Evolutionary conservation across 2,329 filamentous ascomycete species (phyloP).

Genomic region (Monilinia laxa): DNA sequence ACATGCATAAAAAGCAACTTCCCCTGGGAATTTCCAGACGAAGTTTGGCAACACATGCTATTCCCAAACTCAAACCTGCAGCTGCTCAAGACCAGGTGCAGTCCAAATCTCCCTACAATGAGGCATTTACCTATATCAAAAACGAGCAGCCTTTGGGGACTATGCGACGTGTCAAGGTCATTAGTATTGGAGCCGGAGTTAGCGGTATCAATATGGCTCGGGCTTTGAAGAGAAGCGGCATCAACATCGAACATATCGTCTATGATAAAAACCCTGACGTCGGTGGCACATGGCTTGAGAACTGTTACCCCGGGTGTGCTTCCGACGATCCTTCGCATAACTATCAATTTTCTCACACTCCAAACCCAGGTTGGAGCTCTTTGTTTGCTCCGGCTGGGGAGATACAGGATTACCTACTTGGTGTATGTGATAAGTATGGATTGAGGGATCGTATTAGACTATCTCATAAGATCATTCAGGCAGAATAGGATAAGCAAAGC

Average conservation of each 20-base stretch:
- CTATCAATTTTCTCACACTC: constrained; percentile 58
- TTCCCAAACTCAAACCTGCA: not conserved
- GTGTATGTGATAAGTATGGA: constrained; percentile 48
- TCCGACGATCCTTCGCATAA: constrained; percentile 58
- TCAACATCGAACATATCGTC: constrained; percentile 47
- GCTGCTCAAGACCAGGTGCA: not conserved
- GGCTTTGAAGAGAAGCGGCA: constrained; percentile 45
- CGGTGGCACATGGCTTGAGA: constrained; percentile 60
- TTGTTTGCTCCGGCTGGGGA: constrained; percentile 54
- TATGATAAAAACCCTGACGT: constrained; percentile 58
- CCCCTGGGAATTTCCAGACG: not conserved
- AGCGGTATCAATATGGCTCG: constrained; percentile 49
- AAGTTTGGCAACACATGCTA: not conserved
- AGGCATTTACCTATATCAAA: not conserved
- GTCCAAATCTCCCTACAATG: not conserved
- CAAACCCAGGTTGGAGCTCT: constrained; percentile 37
- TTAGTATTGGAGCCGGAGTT: constrained; percentile 50
- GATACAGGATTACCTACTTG: constrained; percentile 49
- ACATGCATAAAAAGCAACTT: not conserved
- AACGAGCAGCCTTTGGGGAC: constrained; percentile 28
- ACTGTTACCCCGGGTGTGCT: constrained; percentile 56
- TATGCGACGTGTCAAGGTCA: constrained; percentile 27
- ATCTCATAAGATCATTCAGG: constrained; percentile 44
- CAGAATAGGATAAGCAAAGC: constrained; percentile 25
- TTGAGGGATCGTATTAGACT: constrained; percentile 48